These are phyloP conservation scores for Lentinula boryana DNA, from an alignment of 768 basidiomycete genomes.

Conservation along the genomic window DNA sequence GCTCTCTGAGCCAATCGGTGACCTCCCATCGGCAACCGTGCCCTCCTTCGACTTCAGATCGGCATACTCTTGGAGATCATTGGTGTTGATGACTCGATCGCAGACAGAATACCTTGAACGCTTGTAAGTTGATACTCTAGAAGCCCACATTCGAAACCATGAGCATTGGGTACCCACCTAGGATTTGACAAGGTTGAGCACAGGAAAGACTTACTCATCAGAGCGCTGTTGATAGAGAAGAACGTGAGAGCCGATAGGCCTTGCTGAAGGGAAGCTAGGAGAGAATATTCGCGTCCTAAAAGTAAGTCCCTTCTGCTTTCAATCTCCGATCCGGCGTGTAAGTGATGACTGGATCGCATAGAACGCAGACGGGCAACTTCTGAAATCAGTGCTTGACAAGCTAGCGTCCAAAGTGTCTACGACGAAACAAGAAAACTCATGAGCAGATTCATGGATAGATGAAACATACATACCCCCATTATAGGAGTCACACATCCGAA, in stretches of 20 bases:
- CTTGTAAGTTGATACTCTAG: slow-evolving; percentile 5
- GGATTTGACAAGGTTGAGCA: neutral
- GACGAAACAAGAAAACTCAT: neutral
- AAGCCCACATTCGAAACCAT: neutral
- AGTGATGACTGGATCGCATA: neutral
- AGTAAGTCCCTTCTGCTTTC: neutral
- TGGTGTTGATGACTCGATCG: neutral
- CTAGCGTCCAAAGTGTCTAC: slow-evolving; percentile 5
- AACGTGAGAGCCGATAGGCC: neutral
- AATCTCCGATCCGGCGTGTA: neutral
- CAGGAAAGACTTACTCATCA: slow-evolving; percentile 7
- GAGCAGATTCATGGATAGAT: neutral
- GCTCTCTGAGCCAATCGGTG: neutral
- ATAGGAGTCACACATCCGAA: slow-evolving; percentile 40
- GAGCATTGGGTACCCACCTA: slow-evolving; percentile 4
- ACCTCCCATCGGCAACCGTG: neutral
- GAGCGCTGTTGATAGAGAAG: slow-evolving; percentile 3
- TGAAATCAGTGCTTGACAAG: neutral
- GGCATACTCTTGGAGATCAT: neutral
- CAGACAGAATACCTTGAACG: slow-evolving; percentile 4
- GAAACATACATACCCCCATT: slow-evolving; percentile 39
- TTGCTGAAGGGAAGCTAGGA: neutral
- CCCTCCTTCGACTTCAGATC: neutral
- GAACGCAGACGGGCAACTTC: slow-evolving; percentile 3
- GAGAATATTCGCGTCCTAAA: neutral